These are phyloP conservation scores for Calonectria fujianensis DNA, from an alignment of 2,329 filamentous ascomycete species.

Conservation along the genomic window DNA sequence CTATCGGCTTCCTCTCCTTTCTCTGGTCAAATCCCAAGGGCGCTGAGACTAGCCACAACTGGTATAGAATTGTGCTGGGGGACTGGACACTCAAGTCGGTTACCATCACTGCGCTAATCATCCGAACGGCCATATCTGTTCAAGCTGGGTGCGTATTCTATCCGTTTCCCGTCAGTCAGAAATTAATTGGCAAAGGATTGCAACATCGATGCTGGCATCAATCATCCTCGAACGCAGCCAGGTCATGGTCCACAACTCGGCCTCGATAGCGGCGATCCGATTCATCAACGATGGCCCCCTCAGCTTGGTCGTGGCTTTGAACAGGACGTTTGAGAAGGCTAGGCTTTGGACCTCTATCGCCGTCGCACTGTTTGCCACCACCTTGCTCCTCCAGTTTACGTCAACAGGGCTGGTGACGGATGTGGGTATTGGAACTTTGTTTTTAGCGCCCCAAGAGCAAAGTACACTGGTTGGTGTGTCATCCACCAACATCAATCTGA, in stretches of 20 bases:
- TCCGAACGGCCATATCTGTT: conserved; percentile 14
- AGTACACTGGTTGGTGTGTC: conserved; percentile 16
- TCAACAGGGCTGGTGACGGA: conserved; percentile 25
- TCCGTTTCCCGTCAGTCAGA: background rate
- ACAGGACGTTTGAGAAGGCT: background rate
- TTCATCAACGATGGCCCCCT: conserved; percentile 30
- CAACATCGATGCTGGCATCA: conserved; percentile 29
- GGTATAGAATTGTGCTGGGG: conserved; percentile 15
- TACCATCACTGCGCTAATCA: conserved; percentile 19
- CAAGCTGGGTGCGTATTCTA: conserved; percentile 13
- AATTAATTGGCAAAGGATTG: conserved; percentile 5
- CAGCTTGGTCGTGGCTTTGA: conserved; percentile 11
- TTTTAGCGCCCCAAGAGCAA: background rate
- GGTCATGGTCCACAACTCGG: conserved; percentile 11
- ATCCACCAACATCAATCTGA: conserved; percentile 10
- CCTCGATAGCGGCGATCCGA: conserved; percentile 6
- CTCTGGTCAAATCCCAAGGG: conserved; percentile 24
- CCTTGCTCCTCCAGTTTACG: conserved; percentile 17
- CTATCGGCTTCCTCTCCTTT: conserved; percentile 22
- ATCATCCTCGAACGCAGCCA: conserved; percentile 29
- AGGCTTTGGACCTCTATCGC: conserved; percentile 7
- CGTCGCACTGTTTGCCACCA: background rate
- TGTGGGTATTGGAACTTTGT: conserved; percentile 14
- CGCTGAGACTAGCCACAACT: background rate
- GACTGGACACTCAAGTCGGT: conserved; percentile 22